Conservation (phyloP, 441 rosid genomes). For the Viola pubescens region DNA sequence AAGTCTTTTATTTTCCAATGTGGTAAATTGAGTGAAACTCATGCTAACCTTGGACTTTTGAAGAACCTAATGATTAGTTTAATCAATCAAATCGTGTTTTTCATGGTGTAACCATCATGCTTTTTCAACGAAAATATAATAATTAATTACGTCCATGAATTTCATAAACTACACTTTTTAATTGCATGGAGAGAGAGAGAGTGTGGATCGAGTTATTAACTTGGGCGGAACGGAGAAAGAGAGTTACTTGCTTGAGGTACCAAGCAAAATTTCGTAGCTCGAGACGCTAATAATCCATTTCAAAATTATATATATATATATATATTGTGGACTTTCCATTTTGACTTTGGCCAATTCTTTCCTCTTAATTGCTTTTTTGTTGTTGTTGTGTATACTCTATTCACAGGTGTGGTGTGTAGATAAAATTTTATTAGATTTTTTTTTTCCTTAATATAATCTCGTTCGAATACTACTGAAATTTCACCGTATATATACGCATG, state of each 20-base stretch:
- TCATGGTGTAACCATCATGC: slow-evolving; percentile 2
- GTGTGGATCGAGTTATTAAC: no score
- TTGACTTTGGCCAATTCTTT: slow-evolving; percentile 25
- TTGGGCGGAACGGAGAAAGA: no score
- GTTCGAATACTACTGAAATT: no score
- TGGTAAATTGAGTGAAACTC: slow-evolving; percentile 10
- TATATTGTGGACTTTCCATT: slow-evolving; percentile 1
- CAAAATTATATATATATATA: no score
- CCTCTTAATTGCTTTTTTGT: neutral
- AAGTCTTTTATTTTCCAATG: neutral
- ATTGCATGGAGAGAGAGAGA: neutral
- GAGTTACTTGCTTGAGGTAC: slow-evolving; percentile 5
- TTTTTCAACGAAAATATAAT: slow-evolving; percentile 1
- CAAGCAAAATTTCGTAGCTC: slow-evolving; percentile 24
- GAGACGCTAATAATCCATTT: slow-evolving; percentile 29
- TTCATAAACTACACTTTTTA: no score
- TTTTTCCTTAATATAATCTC: no score
- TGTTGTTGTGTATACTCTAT: no score
- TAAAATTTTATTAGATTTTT: no score
- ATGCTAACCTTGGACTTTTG: neutral
- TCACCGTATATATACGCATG: no score
- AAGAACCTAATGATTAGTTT: no score
- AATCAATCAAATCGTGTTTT: neutral
- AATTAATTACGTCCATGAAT: no score
- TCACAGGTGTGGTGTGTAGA: no score